Conservation (phyloP, 192 early-diverging fungal genomes). For the Fimicolochytrium jonesii region DNA sequence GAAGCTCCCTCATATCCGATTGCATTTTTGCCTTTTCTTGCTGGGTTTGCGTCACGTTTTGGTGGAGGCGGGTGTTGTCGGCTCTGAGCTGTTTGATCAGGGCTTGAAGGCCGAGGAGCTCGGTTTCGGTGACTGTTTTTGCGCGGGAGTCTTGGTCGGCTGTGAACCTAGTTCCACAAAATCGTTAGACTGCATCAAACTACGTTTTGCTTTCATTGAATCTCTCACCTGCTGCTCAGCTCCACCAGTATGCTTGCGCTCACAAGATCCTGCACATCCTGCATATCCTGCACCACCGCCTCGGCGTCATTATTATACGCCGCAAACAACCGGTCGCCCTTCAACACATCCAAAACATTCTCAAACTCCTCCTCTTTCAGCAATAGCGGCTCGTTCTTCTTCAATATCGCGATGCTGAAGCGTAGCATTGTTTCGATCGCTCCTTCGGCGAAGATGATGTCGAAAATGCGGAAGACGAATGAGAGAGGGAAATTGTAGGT, state of each 20-base stretch:
- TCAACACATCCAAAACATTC: constrained; percentile 74
- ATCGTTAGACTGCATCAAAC: background rate
- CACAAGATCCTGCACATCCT: constrained; percentile 17
- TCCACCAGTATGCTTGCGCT: background rate
- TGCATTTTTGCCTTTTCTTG: constrained; percentile 2
- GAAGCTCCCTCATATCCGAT: background rate
- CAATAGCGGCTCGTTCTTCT: constrained; percentile 71
- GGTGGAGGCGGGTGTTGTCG: constrained; percentile 4
- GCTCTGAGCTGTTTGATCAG: constrained; percentile 18
- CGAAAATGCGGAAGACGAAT: constrained; percentile 85
- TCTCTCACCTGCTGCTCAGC: constrained; percentile 1
- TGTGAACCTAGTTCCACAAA: background rate
- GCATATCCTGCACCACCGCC: constrained; percentile 36
- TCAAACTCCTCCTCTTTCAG: constrained; percentile 74
- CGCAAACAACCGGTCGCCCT: constrained; percentile 39
- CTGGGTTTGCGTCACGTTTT: background rate
- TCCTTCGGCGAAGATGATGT: constrained; percentile 89
- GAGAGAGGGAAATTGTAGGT: constrained; percentile 77
- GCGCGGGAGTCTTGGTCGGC: constrained; percentile 14
- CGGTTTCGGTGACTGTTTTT: constrained; percentile 5
- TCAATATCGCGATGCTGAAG: constrained; percentile 76
- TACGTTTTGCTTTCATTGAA: too few relatives aligned
- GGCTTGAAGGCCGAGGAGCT: constrained; percentile 19
- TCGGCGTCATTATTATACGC: constrained; percentile 36
- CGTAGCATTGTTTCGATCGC: constrained; percentile 59